A percentile compares a stretch with the other conserved stretches of the same genome.
Evolutionary conservation across 2,329 filamentous ascomycete genomes (phyloP).

Genomic region (Tolypocladium pustulatum): DNA sequence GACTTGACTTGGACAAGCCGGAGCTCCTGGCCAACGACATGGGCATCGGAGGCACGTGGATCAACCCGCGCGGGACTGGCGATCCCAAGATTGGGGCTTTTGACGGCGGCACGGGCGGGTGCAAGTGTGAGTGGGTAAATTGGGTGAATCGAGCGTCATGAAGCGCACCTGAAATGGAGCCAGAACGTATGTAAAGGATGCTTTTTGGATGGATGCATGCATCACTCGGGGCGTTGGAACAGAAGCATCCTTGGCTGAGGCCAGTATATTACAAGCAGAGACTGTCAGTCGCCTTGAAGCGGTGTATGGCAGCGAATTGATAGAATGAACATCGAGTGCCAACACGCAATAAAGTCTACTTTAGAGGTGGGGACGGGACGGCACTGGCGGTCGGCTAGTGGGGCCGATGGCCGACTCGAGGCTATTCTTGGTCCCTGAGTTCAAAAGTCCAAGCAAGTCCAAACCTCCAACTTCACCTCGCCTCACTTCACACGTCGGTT

Average conservation of each 20-base stretch:
- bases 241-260: not conserved
- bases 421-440: not conserved
- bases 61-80: constrained; percentile 38
- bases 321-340: not conserved
- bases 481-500: not conserved
- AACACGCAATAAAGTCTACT: not conserved
- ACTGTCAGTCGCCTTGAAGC: not conserved
- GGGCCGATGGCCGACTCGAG: not conserved
- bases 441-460: not conserved
- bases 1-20: constrained; percentile 31
- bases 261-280: not conserved
- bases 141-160: constrained; percentile 17
- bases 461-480: not conserved
- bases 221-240: not conserved
- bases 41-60: constrained; percentile 35
- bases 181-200: not conserved
- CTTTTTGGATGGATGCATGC: not conserved
- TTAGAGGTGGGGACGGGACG: not conserved
- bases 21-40: constrained; percentile 39
- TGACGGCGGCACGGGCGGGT: constrained; percentile 54
- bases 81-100: constrained; percentile 44
- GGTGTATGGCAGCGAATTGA: not conserved
- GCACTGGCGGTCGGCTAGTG: not conserved
- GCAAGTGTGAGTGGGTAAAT: constrained; percentile 52
- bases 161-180: not conserved